These are phyloP conservation scores for Escovopsis weberi DNA, from an alignment of 2,329 filamentous ascomycete species.

Conservation along the genomic window DNA sequence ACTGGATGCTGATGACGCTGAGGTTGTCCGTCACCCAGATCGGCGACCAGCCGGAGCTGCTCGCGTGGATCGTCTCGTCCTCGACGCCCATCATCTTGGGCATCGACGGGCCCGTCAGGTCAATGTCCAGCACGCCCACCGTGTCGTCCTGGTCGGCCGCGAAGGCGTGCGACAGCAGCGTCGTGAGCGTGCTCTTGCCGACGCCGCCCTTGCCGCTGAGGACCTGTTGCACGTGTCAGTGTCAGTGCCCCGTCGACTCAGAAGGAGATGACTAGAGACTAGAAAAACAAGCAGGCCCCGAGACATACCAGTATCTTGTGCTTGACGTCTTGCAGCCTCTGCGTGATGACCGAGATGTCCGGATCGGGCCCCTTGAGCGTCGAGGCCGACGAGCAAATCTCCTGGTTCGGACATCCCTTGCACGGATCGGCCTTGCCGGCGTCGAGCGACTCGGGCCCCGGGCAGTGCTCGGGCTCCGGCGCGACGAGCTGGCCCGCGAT, in stretches of 20 bases:
- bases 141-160: slow-evolving; percentile 63
- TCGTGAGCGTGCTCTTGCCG: slow-evolving; percentile 88
- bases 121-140: slow-evolving; percentile 94
- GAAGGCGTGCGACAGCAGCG: slow-evolving; percentile 77
- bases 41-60: slow-evolving; percentile 77
- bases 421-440: slow-evolving; percentile 68
- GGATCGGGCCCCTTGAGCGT: slow-evolving; percentile 92
- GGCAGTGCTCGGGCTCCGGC: slow-evolving; percentile 93
- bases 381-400: slow-evolving; percentile 63
- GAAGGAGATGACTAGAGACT: neutral
- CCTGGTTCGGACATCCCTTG: slow-evolving; percentile 88
- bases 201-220: slow-evolving; percentile 93
- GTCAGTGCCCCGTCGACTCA: neutral
- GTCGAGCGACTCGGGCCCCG: slow-evolving; percentile 67
- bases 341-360: slow-evolving; percentile 77
- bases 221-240: neutral
- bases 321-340: slow-evolving; percentile 63
- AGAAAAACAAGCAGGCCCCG: too few species aligned
- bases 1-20: slow-evolving; percentile 93
- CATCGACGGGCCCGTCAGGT: slow-evolving; percentile 91
- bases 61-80: slow-evolving; percentile 83
- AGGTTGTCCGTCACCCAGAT: slow-evolving; percentile 94
- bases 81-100: slow-evolving; percentile 99
- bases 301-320: slow-evolving; percentile 75
- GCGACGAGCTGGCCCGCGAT: slow-evolving; percentile 54